phyloP scores from a whole-genome alignment of 495 filamentous ascomycete species.

The Rhypophila decipiens region DNA sequence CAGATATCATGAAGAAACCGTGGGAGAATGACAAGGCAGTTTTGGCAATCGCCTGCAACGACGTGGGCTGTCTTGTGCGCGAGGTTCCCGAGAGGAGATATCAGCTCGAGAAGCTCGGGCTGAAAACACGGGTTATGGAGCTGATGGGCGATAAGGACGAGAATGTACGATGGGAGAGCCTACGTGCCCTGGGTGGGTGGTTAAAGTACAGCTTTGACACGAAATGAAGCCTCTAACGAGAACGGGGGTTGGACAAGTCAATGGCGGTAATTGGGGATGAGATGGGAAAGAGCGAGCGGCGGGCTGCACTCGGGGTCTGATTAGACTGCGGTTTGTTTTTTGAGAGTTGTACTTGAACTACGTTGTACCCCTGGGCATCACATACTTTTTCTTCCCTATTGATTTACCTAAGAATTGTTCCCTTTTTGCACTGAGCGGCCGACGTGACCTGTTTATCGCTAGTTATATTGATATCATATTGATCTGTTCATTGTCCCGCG shows the following conservation, averaged over 20 bases:
- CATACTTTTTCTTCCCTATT: no score
- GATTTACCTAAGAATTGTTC: no score
- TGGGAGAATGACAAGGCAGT: conserved; percentile 96
- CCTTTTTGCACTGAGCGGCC: no score
- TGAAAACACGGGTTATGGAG: conserved; percentile 91
- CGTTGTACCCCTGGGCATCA: no score
- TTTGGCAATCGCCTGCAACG: conserved; percentile 91
- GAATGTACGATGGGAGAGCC: conserved; percentile 87
- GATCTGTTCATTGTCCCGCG: no score
- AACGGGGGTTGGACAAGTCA: not conserved
- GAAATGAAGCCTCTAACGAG: no score
- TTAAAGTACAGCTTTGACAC: conserved; percentile 80
- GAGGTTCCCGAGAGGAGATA: conserved; percentile 80
- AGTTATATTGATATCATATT: no score
- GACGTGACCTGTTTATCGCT: no score
- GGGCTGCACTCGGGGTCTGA: no score
- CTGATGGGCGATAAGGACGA: conserved; percentile 90
- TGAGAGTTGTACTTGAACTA: no score
- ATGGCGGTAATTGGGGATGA: not conserved
- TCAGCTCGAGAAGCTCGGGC: conserved; percentile 80
- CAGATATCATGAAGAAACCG: conserved; percentile 75
- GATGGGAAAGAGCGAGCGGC: no score
- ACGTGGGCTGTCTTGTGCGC: conserved; percentile 81
- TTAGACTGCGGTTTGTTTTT: no score
- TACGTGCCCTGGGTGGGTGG: conserved; percentile 90